A percentile compares a stretch with the other conserved stretches of the same genome.
Conservation (phyloP, 345 rosid genomes). For the Noccaea caerulescens region DNA sequence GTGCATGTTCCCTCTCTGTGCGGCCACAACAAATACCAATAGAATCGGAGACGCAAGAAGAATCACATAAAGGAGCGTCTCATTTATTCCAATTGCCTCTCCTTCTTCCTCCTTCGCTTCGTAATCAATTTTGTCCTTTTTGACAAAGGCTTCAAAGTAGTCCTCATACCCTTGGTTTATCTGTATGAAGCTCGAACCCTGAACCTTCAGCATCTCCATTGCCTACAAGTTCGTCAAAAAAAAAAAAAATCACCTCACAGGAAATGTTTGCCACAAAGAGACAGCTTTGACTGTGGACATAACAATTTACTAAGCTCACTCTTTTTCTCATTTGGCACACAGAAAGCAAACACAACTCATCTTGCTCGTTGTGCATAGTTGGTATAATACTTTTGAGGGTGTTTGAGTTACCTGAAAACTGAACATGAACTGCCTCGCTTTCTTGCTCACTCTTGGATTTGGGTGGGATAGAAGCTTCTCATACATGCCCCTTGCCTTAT, state of each 20-base stretch:
- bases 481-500: constrained; percentile 74
- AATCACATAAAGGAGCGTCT: constrained; percentile 66
- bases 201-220: constrained; percentile 82
- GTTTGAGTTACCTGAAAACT: constrained; percentile 75
- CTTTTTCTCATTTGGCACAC: too few species aligned
- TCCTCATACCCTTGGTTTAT: constrained; percentile 59
- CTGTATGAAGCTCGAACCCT: constrained; percentile 47
- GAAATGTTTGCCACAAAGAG: not conserved
- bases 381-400: constrained; percentile 4
- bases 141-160: constrained; percentile 74
- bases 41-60: constrained; percentile 77
- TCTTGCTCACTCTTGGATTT: constrained; percentile 67
- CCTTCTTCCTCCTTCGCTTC: constrained; percentile 42
- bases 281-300: too few species aligned
- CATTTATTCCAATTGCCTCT: constrained; percentile 49
- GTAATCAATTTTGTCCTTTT: constrained; percentile 52
- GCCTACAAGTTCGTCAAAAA: constrained; percentile 50
- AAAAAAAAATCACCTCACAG: not conserved
- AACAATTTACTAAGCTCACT: too few species aligned
- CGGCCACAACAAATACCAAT: constrained; percentile 55
- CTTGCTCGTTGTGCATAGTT: not conserved
- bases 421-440: constrained; percentile 73
- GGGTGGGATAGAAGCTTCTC: constrained; percentile 92
- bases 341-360: constrained; percentile 1
- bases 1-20: constrained; percentile 52